Base-by-base conservation (phyloP, 768 basidiomycete species). In the Boletus huronensis region DNA sequence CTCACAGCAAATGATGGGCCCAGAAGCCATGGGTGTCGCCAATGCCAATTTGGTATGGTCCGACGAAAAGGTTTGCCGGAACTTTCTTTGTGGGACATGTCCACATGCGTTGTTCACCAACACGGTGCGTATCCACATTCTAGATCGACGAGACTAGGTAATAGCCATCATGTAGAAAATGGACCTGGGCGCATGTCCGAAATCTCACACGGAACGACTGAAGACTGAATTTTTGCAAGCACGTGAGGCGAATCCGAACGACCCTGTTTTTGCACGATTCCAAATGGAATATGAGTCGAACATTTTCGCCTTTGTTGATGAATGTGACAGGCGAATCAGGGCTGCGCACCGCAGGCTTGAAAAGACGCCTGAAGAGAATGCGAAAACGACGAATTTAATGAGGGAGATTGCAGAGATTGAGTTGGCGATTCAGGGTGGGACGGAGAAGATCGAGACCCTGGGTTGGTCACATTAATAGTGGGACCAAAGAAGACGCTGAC, bases 291-390 rank as follows among this genome's bases (percentile, higher is more conserved):
- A 98, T 62, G 93, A 98, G 74, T 80, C 88, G 43, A 94, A 94
- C 72, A 93, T 99, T 46, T 93, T 95, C 66, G 81, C 87, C 3
- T 98, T 98, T 69, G 93, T 99, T 57, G 97, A 98, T 65, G 97
- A 99, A 71, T 98, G 96, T 75, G 97, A 99, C 80, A 78, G 97
- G 65, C 81, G 96, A 67, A 98, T 99, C 74, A 79, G 93, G 36
- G 84, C 90, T 36, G 93, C 94, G 41, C 97, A 99, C 71, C 81
- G 93, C 63, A 82, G 97, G 68, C 74, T 99, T 68, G 97, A 99
- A 78, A 99, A 99, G 80, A 99, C 97, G 6, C 97, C 97, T 32
- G 97, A 98, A 75, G 97, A 99, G 79, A 99, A 99, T 70, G 93
- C 94, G 48, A 97, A 98, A 75, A 98, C 96, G 31, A 98, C 97